phyloP scores from a whole-genome alignment of 2,329 filamentous ascomycete species.

The Alternaria metachromatica region DNA sequence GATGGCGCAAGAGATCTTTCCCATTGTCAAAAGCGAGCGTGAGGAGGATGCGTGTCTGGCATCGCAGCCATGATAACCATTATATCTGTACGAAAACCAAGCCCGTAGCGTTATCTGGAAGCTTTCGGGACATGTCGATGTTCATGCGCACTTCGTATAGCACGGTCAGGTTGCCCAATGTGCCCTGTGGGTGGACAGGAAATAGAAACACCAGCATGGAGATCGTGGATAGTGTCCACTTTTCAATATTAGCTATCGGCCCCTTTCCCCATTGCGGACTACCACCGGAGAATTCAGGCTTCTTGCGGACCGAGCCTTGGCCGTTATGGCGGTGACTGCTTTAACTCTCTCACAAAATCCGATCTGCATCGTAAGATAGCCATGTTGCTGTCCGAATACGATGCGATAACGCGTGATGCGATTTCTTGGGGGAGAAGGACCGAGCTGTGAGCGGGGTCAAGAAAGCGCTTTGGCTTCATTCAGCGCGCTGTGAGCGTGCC shows the following conservation, averaged over 20 bases:
- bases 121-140: not conserved
- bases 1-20: not conserved
- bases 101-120: not conserved
- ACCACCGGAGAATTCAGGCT: not conserved
- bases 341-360: too few relatives aligned
- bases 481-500: not conserved
- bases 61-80: not conserved
- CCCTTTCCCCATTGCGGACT: not conserved
- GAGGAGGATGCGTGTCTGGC: not conserved
- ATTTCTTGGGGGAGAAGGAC: not conserved
- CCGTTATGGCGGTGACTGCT: not conserved
- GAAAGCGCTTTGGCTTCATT: not conserved
- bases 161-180: not conserved
- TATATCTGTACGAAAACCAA: conserved; percentile 8
- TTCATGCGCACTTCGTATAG: conserved; percentile 7
- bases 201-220: conserved; percentile 4
- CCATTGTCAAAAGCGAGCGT: not conserved
- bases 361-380: not conserved
- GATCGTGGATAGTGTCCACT: conserved; percentile 2
- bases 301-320: not conserved
- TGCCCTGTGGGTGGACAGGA: not conserved
- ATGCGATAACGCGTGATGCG: not conserved
- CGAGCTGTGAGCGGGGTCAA: not conserved
- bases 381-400: not conserved
- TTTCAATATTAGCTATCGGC: conserved; percentile 4